These are phyloP conservation scores for Cnidoscolus chayamansa DNA, from an alignment of 441 rosid genomes.

Conservation along the genomic window DNA sequence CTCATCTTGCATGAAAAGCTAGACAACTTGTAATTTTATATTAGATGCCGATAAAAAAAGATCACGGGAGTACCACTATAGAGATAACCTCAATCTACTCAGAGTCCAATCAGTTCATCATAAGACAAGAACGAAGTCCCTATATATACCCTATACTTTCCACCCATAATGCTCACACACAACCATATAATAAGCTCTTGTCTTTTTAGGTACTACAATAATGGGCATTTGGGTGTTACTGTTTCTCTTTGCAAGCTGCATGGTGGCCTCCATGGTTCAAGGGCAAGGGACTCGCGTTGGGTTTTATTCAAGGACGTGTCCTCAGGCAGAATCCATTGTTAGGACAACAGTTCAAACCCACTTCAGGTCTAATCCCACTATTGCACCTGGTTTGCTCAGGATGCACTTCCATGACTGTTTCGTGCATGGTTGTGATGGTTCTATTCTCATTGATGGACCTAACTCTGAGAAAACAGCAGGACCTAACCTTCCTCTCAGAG, in stretches of 20 bases:
- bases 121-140: too few species aligned
- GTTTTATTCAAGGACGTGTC: conserved; percentile 53
- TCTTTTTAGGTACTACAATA: not conserved
- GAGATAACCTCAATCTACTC: too few species aligned
- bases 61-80: too few species aligned
- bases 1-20: too few species aligned
- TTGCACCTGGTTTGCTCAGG: conserved; percentile 64
- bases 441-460: conserved; percentile 55
- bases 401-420: conserved; percentile 80
- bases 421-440: conserved; percentile 68
- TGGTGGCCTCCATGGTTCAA: conserved; percentile 21
- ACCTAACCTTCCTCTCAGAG: conserved; percentile 44
- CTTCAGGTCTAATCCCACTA: conserved; percentile 36
- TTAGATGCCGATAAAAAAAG: too few species aligned
- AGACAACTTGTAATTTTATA: too few species aligned
- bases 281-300: conserved; percentile 53
- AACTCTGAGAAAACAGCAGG: conserved; percentile 49
- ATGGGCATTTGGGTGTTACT: not conserved
- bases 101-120: too few species aligned
- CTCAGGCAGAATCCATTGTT: conserved; percentile 49
- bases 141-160: not conserved
- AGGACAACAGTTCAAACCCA: conserved; percentile 49
- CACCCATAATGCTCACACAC: not conserved
- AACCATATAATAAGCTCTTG: not conserved
- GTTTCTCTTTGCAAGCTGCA: conserved; percentile 12